Percentiles rank a stretch among this genome's conserved stretches.
Evolutionary conservation across 116 monocot genomes (phyloP).

Genomic region (Trichopus zeylanicus): DNA sequence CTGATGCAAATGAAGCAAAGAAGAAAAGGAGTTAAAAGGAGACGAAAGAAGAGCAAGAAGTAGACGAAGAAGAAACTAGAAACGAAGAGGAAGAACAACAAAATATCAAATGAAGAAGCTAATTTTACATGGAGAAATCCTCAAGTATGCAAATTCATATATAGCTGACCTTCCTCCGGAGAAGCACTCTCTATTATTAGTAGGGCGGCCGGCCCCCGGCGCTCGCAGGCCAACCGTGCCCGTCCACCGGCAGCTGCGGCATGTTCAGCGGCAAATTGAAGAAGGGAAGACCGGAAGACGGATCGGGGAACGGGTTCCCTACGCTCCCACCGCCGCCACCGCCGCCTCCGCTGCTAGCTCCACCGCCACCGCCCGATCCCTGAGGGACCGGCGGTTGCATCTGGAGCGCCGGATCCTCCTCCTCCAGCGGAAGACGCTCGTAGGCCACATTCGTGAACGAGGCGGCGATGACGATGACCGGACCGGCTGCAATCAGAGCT

Average conservation of each 20-base stretch:
- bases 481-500: constrained; percentile 64
- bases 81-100: too few relatives aligned
- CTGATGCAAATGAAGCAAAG: neutral
- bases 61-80: neutral
- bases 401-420: constrained; percentile 32
- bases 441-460: constrained; percentile 96
- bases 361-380: neutral
- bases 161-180: neutral
- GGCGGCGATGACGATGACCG: constrained; percentile 78
- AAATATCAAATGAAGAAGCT: neutral
- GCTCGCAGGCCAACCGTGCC: constrained; percentile 36
- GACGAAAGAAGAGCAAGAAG: neutral
- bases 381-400: constrained; percentile 20
- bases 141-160: neutral
- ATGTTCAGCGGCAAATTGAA: constrained; percentile 63
- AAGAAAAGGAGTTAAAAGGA: neutral
- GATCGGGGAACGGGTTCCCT: constrained; percentile 18
- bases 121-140: constrained; percentile 1
- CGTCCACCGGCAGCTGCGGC: constrained; percentile 41
- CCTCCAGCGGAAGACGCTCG: constrained; percentile 79
- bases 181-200: constrained; percentile 4
- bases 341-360: constrained; percentile 5
- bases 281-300: constrained; percentile 52
- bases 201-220: constrained; percentile 16
- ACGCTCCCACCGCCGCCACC: constrained; percentile 13